Base-by-base conservation (phyloP, 78 protist genomes). In the Ministeria vibrans region DNA sequence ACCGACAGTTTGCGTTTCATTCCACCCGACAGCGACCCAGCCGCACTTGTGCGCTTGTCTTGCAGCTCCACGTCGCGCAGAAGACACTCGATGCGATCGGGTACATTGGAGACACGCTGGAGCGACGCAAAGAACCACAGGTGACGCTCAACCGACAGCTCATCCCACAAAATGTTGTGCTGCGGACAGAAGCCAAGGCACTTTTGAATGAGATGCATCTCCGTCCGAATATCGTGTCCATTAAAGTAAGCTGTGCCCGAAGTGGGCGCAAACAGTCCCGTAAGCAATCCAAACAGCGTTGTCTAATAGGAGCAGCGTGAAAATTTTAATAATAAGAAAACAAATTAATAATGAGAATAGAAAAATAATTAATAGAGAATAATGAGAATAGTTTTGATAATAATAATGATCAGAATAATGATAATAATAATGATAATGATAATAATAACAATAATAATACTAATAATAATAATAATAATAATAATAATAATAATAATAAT, bases 141-240 rank as follows among this genome's bases (percentile, higher is more conserved):
- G 75, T 88, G 86, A 63, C 87, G 90, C 30, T 1, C 32, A n/a
- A 53, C 94, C 6, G 92, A 80, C 59, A 95, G 63, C n/a, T 66
- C 2, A 28, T 71, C 88, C 46, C 81, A 83, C 34, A 95, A 83
- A 28, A 85, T 76, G 87, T 92, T 87, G 53, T 36, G 45, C 90
- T 95, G 98, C 44, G 93, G 93, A 83, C 97, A 94, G 43, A 83
- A 20, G 53, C 98, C 98, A 9, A 59, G 25, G 32, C 25, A 11
- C 7, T 15, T 11, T 25, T 30, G 66, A 15, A 59, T 59, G 32
- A 22, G 11, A 59, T 22, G 38, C 66, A 59, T 59, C 32, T 59
- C 38, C 6, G 66, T 59, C 11, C 66, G 66, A 22, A 59, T 30
- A 22, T 59, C 66, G 25, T 3, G 66, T 3, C 66, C 66, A 15